A percentile compares a stretch with the other conserved stretches of the same genome.
phyloP scores from a whole-genome alignment of 306 rosid genomes.

The Cicer cuneatum region DNA sequence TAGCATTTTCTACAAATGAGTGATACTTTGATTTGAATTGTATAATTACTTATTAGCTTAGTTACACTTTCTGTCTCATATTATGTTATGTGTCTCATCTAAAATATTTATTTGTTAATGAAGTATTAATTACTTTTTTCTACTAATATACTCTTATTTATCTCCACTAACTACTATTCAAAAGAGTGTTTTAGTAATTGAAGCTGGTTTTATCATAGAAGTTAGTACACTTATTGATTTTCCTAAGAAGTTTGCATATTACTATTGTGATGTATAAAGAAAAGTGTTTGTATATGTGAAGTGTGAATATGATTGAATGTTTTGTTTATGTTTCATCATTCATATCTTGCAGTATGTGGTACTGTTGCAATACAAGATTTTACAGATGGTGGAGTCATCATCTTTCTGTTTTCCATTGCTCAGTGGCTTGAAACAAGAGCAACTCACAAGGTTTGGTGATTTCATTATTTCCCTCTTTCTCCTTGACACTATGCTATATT shows the following conservation, averaged over 20 bases:
- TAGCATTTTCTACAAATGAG: slow-evolving; percentile 30
- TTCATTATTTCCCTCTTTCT: slow-evolving; percentile 1
- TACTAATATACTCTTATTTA: too few species aligned
- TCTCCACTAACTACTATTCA: too few species aligned
- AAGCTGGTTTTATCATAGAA: too few species aligned
- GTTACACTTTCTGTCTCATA: too few species aligned
- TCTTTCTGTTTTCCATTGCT: slow-evolving; percentile 78
- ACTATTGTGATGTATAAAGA: neutral
- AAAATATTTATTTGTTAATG: too few species aligned
- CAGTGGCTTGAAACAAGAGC: slow-evolving; percentile 92
- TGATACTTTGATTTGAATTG: neutral
- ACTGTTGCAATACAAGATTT: slow-evolving; percentile 75
- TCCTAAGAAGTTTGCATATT: too few species aligned
- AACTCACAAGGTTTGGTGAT: slow-evolving; percentile 67
- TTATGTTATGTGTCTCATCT: too few species aligned
- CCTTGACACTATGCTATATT: neutral
- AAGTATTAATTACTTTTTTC: too few species aligned
- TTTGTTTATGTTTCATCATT: slow-evolving; percentile 2
- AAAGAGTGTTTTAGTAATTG: too few species aligned
- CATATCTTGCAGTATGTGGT: slow-evolving; percentile 65
- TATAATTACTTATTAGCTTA: neutral
- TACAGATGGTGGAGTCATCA: slow-evolving; percentile 81
- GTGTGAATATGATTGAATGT: neutral
- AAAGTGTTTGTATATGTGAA: neutral
- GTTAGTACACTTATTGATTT: too few species aligned